Base-by-base conservation (phyloP, 2,329 filamentous ascomycete genomes). In the Ascomycota sp. region DNA sequence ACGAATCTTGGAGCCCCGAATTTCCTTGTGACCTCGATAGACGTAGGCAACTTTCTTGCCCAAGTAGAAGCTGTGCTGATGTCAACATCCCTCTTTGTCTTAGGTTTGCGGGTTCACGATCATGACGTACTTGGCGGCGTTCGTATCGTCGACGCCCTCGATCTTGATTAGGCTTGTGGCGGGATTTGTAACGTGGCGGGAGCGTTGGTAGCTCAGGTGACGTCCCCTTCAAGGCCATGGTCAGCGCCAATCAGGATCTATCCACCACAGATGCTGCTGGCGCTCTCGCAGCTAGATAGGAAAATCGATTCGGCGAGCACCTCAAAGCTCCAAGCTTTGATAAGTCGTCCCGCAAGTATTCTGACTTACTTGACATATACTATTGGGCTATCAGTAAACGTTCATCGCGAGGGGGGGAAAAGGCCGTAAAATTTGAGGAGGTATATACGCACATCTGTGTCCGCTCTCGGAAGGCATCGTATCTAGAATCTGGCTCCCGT, bases 1-100 rank as follows among this genome's bases (percentile, higher is more conserved):
- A 55, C 86, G 75, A 65, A 95, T 91, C 77, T 95, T 95, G 59
- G 83, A 86, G 57, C 89, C 89, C 52, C 86, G 80, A 55, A 93
- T 71, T 69, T 93, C 82, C 65, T 75, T 85, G 63, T 81, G 75
- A 49, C 76, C 86, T 56, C 85, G 82, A 74, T 95, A 98, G 63
- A 98, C 83, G 63, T 83, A 98, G 58, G 89, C 89, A 58, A 95
- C 75, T 68, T 85, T 85, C 79, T 98, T 98, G 65, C 89, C 89
- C 45, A 82, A 69, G 69, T 98, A 98, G 79, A 94, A 94, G 65
- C 65, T 69, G 45, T 35, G 15, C 15, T 17, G 15, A 4, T 17
- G 15, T 17, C 15, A 17, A 17, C 15, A 17, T 4, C 15, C 3
- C 15, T 3, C 15, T 17, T 4, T 17, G 3, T 17, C 15, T 17